Evolutionary conservation across 768 basidiomycete genomes (phyloP).

Genomic region (Mycena floridula): DNA sequence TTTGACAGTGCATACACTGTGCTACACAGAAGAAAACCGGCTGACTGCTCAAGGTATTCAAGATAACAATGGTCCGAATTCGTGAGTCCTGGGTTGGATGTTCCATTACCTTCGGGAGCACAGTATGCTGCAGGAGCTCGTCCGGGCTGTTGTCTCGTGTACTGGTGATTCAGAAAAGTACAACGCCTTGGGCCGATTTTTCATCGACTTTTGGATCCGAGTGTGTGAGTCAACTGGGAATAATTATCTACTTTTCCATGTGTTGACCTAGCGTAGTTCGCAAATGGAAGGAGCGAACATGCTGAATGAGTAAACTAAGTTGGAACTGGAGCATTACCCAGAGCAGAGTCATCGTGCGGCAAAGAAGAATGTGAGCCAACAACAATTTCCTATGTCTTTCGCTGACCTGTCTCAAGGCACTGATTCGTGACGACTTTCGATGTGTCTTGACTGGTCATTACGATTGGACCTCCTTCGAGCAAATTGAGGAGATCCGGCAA

Average conservation of each 20-base stretch:
- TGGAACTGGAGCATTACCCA: neutral
- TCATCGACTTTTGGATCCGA: neutral
- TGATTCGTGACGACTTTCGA: neutral
- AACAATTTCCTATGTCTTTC: neutral
- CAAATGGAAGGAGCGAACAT: neutral
- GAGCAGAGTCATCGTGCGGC: neutral
- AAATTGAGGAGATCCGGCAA: neutral
- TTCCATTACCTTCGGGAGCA: neutral
- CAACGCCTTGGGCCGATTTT: neutral
- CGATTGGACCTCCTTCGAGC: neutral
- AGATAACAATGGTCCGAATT: no score
- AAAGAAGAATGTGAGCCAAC: neutral
- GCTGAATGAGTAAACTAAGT: neutral
- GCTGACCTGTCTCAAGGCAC: neutral
- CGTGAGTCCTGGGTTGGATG: neutral
- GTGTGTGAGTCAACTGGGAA: neutral
- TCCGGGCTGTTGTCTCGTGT: neutral
- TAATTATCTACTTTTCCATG: neutral
- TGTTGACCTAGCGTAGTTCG: neutral
- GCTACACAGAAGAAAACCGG: no score
- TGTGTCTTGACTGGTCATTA: neutral
- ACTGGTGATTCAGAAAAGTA: neutral
- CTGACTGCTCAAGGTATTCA: no score
- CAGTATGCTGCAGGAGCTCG: neutral
- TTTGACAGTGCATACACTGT: no score